phyloP scores from a whole-genome alignment of 768 basidiomycete species.

The Cyclocybe cylindracea region DNA sequence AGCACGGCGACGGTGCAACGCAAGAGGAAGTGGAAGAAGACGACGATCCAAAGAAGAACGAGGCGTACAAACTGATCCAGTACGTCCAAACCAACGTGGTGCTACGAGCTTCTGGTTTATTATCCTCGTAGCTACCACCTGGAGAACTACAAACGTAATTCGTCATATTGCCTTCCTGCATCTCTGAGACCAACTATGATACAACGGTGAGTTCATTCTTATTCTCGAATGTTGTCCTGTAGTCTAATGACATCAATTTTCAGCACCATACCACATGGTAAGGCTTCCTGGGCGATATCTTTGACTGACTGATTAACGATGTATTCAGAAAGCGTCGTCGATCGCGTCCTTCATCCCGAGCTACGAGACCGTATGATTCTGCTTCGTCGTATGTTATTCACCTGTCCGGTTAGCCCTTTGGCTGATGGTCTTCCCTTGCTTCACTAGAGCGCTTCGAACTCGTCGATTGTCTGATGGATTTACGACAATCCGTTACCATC shows the following conservation, averaged over 20 bases:
- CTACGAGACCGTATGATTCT: slow-evolving; percentile 91
- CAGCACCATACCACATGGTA: slow-evolving; percentile 85
- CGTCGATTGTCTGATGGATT: slow-evolving; percentile 77
- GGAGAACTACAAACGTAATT: slow-evolving; percentile 86
- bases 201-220: slow-evolving; percentile 56
- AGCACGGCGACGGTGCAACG: slow-evolving; percentile 25
- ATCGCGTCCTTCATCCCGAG: slow-evolving; percentile 86
- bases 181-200: slow-evolving; percentile 87
- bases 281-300: slow-evolving; percentile 16
- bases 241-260: slow-evolving; percentile 7
- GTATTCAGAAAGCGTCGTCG: slow-evolving; percentile 80
- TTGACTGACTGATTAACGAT: slow-evolving; percentile 11
- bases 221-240: slow-evolving; percentile 1
- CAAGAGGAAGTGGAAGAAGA: slow-evolving; percentile 58
- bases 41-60: slow-evolving; percentile 71
- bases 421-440: not conserved
- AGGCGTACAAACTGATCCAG: slow-evolving; percentile 84
- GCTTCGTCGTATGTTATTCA: slow-evolving; percentile 61
- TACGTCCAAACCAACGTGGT: slow-evolving; percentile 31
- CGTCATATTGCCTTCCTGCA: slow-evolving; percentile 83
- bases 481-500: slow-evolving; percentile 65
- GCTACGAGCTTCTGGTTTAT: slow-evolving; percentile 1
- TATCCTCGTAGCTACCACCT: slow-evolving; percentile 71
- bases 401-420: not conserved
- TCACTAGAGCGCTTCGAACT: slow-evolving; percentile 72